Conservation (phyloP, 108 stramenopile genomes). For the Chaetoceros muelleri region DNA sequence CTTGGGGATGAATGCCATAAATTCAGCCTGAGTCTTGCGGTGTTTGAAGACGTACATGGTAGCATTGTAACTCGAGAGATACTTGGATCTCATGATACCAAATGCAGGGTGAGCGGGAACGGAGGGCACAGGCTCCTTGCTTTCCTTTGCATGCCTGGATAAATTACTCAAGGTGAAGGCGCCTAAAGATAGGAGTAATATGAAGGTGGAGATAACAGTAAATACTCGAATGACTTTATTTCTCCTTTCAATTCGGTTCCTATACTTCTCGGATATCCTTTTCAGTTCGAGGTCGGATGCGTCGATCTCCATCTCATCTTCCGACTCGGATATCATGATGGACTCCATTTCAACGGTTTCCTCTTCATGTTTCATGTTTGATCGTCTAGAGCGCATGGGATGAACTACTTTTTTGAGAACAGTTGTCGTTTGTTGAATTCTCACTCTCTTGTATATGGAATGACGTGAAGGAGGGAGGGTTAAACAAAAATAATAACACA, state of each 20-base stretch:
- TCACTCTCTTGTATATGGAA: no score
- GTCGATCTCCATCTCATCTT: no score
- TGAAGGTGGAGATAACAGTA: neutral
- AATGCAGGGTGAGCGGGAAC: neutral
- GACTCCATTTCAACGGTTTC: no score
- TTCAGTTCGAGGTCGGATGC: no score
- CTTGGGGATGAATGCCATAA: slow-evolving; percentile 66
- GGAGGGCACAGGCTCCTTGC: neutral
- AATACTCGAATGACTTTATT: neutral
- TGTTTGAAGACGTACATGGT: slow-evolving; percentile 48
- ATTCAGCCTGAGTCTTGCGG: slow-evolving; percentile 52
- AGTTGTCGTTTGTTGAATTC: no score
- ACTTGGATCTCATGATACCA: neutral
- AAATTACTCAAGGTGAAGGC: neutral
- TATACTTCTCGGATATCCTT: neutral
- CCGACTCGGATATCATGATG: no score
- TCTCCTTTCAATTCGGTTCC: neutral
- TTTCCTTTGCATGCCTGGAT: neutral
- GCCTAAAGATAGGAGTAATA: neutral
- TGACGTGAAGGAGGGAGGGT: no score
- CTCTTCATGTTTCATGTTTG: no score
- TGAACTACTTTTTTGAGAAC: no score
- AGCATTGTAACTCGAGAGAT: slow-evolving; percentile 4
- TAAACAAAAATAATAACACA: no score
- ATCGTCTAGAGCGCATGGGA: no score